A percentile compares a stretch with the other conserved stretches of the same genome.
Conservation (phyloP, 805 yeast species). For the Wickerhamiella siamensis region DNA sequence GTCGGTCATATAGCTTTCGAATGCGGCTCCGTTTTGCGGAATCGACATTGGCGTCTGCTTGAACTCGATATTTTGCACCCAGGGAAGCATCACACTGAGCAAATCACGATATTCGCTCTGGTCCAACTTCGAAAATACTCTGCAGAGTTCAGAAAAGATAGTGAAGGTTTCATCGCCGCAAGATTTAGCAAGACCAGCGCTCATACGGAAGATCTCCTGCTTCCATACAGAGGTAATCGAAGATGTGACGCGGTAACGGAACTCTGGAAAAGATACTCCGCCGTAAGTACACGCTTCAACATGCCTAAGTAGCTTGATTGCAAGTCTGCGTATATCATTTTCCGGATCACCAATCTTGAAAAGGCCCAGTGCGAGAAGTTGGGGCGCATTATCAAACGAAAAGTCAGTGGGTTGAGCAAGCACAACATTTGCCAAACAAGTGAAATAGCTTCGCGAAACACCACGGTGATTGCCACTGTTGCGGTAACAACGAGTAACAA, state of each 20-base stretch:
- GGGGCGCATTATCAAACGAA: slow-evolving; percentile 29
- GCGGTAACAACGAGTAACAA: slow-evolving; percentile 56
- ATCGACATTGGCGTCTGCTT: slow-evolving; percentile 29
- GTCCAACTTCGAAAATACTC: slow-evolving; percentile 48
- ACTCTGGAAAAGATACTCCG: slow-evolving; percentile 39
- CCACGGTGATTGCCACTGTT: slow-evolving; percentile 29
- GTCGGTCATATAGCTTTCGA: slow-evolving; percentile 26
- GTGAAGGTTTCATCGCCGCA: slow-evolving; percentile 46
- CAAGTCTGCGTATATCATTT: slow-evolving; percentile 51
- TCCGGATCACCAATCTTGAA: slow-evolving; percentile 68
- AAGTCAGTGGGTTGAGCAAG: slow-evolving; percentile 16
- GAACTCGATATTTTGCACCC: slow-evolving; percentile 77
- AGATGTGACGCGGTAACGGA: slow-evolving; percentile 57
- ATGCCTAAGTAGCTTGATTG: slow-evolving; percentile 52
- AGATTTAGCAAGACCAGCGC: slow-evolving; percentile 50
- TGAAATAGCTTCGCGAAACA: slow-evolving; percentile 55
- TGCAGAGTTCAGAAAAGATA: slow-evolving; percentile 58
- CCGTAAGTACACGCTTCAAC: slow-evolving; percentile 49
- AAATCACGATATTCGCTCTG: slow-evolving; percentile 59
- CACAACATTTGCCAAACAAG: slow-evolving; percentile 53
- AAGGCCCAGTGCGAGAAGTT: slow-evolving; percentile 58
- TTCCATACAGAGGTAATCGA: slow-evolving; percentile 73
- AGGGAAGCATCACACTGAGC: slow-evolving; percentile 68
- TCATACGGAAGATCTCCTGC: slow-evolving; percentile 66
- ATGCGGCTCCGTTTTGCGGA: slow-evolving; percentile 20